These are phyloP conservation scores for Fagopyrum tataricum DNA, from an alignment of 148 eudicot species.

Conservation along the genomic window DNA sequence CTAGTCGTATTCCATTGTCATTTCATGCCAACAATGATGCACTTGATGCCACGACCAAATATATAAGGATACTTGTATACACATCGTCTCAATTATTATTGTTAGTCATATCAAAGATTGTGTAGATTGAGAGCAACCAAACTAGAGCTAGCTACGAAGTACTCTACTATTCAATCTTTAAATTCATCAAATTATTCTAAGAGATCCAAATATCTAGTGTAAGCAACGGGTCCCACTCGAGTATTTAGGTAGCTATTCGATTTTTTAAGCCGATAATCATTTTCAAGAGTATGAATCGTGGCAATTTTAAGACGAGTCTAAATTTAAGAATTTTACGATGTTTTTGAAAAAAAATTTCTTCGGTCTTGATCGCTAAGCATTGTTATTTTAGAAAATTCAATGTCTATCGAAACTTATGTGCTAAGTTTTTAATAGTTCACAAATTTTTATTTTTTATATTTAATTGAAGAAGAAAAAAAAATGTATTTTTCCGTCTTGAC, in stretches of 20 bases:
- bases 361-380: too few species aligned
- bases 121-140: too few species aligned
- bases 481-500: too few species aligned
- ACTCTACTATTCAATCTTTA: not conserved
- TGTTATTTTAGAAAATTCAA: too few species aligned
- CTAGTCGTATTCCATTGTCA: not conserved
- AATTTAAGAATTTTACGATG: too few species aligned
- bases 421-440: too few species aligned
- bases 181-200: not conserved
- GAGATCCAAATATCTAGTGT: not conserved
- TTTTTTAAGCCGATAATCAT: not conserved
- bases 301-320: too few species aligned
- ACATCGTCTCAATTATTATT: not conserved
- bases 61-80: not conserved
- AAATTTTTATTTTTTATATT: too few species aligned
- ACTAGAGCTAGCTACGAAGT: not conserved
- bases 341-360: too few species aligned
- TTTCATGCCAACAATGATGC: not conserved
- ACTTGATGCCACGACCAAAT: not conserved
- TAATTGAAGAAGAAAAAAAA: too few species aligned
- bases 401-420: too few species aligned
- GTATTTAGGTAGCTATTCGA: not conserved
- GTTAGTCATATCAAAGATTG: too few species aligned
- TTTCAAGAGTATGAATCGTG: not conserved
- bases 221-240: not conserved